These are phyloP conservation scores for Trichoderma endophyticum DNA, from an alignment of 2,329 filamentous ascomycete genomes.

Conservation along the genomic window DNA sequence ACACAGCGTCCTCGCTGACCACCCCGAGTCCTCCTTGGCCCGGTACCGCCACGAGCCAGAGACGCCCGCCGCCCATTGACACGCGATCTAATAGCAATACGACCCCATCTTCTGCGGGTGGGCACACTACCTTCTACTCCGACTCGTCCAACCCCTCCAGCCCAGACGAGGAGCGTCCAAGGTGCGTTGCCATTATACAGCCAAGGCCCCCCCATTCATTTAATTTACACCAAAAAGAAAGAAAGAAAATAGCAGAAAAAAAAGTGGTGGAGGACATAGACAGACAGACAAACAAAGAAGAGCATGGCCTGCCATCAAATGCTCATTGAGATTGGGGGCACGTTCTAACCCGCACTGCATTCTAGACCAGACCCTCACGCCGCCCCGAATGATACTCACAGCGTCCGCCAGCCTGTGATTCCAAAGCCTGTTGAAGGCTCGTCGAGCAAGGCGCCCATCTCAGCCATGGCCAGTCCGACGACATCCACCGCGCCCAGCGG, in stretches of 20 bases:
- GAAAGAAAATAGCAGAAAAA: neutral
- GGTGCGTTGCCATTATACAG: constrained; percentile 30
- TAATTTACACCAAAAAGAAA: neutral
- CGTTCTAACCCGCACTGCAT: constrained; percentile 8
- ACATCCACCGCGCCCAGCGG: constrained; percentile 39
- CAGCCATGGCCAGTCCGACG: constrained; percentile 48
- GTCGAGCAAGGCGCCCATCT: constrained; percentile 35
- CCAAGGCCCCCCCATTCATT: too few relatives aligned
- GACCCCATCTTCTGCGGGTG: constrained; percentile 20
- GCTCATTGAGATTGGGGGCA: neutral
- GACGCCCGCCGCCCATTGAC: constrained; percentile 27
- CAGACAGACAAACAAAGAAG: neutral
- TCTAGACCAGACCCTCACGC: constrained; percentile 28
- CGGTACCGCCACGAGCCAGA: constrained; percentile 6
- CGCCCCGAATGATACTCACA: constrained; percentile 50
- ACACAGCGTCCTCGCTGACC: constrained; percentile 40
- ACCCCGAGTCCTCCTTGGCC: constrained; percentile 33
- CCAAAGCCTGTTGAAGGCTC: constrained; percentile 43
- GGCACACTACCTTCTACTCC: constrained; percentile 35
- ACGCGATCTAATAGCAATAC: constrained; percentile 12
- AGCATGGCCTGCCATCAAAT: neutral
- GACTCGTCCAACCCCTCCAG: constrained; percentile 37
- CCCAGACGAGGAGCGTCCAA: constrained; percentile 32
- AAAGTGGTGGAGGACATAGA: neutral
- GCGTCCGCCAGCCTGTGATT: constrained; percentile 43